phyloP scores from a whole-genome alignment of 345 rosid genomes.

The Linum usitatissimum region DNA sequence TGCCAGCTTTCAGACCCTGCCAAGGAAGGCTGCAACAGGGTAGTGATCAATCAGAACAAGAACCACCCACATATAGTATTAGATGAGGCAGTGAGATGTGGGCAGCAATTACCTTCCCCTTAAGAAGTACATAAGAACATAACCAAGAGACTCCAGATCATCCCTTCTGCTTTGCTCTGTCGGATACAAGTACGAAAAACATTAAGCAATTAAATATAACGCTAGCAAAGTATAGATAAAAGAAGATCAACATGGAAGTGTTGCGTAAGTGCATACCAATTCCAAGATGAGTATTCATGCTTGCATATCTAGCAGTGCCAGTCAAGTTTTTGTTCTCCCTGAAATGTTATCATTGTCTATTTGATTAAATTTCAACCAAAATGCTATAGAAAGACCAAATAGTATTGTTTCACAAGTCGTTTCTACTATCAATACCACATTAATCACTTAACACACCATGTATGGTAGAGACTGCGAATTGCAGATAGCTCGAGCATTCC shows the following conservation, averaged over 20 bases:
- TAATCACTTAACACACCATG: too few relatives aligned
- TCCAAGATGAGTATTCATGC: slow-evolving; percentile 96
- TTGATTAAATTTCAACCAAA: too few relatives aligned
- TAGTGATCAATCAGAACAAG: not conserved
- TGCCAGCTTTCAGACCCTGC: slow-evolving; percentile 92
- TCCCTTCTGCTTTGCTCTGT: slow-evolving; percentile 96
- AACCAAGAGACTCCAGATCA: slow-evolving; percentile 92
- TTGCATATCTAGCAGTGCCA: slow-evolving; percentile 91
- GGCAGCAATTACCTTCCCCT: slow-evolving; percentile 55
- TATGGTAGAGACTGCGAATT: not conserved
- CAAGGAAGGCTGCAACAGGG: slow-evolving; percentile 64
- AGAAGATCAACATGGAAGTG: too few relatives aligned
- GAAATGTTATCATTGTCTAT: slow-evolving; percentile 4
- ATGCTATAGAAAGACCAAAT: too few relatives aligned
- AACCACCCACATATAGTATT: too few relatives aligned
- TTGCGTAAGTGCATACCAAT: slow-evolving; percentile 35
- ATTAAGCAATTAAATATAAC: not conserved
- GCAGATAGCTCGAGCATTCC: not conserved
- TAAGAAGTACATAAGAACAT: slow-evolving; percentile 79
- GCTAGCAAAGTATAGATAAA: not conserved
- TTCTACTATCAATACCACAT: too few relatives aligned
- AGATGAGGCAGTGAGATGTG: too few relatives aligned
- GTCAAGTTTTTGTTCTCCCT: slow-evolving; percentile 92
- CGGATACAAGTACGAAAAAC: too few relatives aligned
- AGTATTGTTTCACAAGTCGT: too few relatives aligned